Evolutionary conservation across 169 alveolate species (phyloP), one percentile per base, ranked within the genome.

Genomic region (Plasmodium falciparum): DNA sequence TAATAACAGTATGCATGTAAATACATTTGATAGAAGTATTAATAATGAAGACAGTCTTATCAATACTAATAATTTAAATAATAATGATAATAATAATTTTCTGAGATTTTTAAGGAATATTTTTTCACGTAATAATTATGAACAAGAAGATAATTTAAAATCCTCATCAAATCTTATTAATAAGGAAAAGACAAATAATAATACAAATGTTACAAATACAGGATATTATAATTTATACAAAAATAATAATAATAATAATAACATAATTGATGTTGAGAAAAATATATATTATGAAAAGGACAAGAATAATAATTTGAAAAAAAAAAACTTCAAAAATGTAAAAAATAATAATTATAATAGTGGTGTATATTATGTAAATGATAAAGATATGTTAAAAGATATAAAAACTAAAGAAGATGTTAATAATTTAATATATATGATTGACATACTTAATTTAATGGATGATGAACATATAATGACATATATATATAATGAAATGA

Each of bases 401-500:
- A 20, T 45, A 13, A 63, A 29, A 71, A 39, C 47, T 39, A 2
- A 24, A 8, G 22, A 52, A 22, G 72, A 76, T 24, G 6, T 65
- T n/a, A 76, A 65, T 47, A 76, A 45, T 29, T 58, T 6, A 4
- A 65, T 76, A 20, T 49, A 24, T 63, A 75, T 63, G 29, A 76
- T 76, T 7, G 89, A 76, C 43, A 76, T 76, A n/a, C 61, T 76
- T 22, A 62, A 76, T 65, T 50, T 76, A 65, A 50, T 76, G 29
- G 65, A 76, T 39, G 76, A 65, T 29, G 75, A 63, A 6, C 50
- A 65, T 59, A 52, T 76, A 47, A 76, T 76, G 78, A 33, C 24
- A 17, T 76, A 63, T 13, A 76, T 76, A n/a, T 76, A 76, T 76
- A 2, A 49, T 1, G 89, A 76, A 65, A 76, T 76, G 89, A 76